phyloP scores from a whole-genome alignment of 2,329 filamentous ascomycete genomes.

The Lachnellula arida region DNA sequence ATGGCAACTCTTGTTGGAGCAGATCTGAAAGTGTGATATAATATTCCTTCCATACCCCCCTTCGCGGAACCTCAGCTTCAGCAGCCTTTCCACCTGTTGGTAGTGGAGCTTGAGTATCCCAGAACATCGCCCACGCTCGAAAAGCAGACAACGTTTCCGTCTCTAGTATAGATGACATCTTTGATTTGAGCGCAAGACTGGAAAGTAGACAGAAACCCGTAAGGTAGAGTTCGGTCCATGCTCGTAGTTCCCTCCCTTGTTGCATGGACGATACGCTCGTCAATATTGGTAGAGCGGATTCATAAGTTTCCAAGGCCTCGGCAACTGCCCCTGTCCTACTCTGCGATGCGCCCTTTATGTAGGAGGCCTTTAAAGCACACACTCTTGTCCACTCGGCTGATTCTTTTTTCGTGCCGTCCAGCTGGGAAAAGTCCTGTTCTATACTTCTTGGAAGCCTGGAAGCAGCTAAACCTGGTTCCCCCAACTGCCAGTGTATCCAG shows the following conservation, averaged over 20 bases:
- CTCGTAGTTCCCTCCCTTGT: slow-evolving; percentile 60
- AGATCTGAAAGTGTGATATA: slow-evolving; percentile 76
- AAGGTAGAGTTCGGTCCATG: slow-evolving; percentile 75
- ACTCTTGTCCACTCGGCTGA: slow-evolving; percentile 74
- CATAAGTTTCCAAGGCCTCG: slow-evolving; percentile 63
- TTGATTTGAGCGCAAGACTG: slow-evolving; percentile 52
- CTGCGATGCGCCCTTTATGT: slow-evolving; percentile 66
- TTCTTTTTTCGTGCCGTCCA: slow-evolving; percentile 47
- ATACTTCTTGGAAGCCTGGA: slow-evolving; percentile 60
- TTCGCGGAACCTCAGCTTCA: slow-evolving; percentile 54
- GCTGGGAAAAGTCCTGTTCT: slow-evolving; percentile 47
- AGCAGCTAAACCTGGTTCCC: slow-evolving; percentile 60
- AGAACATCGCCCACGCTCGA: slow-evolving; percentile 67
- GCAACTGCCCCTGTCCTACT: slow-evolving; percentile 43
- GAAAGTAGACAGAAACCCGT: slow-evolving; percentile 70
- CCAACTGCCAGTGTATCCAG: slow-evolving; percentile 77
- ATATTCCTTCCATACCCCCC: slow-evolving; percentile 79
- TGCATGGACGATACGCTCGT: slow-evolving; percentile 47
- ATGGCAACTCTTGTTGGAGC: slow-evolving; percentile 61
- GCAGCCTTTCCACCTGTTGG: slow-evolving; percentile 53
- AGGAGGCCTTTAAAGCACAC: slow-evolving; percentile 73
- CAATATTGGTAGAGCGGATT: slow-evolving; percentile 61
- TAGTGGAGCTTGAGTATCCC: slow-evolving; percentile 44
- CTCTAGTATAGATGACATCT: slow-evolving; percentile 47
- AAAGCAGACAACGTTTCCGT: slow-evolving; percentile 52